Evolutionary conservation across 1,284 basidiomycete species (phyloP), one percentile per base, ranked within the genome.

Genomic region (Meira miltonrushii): DNA sequence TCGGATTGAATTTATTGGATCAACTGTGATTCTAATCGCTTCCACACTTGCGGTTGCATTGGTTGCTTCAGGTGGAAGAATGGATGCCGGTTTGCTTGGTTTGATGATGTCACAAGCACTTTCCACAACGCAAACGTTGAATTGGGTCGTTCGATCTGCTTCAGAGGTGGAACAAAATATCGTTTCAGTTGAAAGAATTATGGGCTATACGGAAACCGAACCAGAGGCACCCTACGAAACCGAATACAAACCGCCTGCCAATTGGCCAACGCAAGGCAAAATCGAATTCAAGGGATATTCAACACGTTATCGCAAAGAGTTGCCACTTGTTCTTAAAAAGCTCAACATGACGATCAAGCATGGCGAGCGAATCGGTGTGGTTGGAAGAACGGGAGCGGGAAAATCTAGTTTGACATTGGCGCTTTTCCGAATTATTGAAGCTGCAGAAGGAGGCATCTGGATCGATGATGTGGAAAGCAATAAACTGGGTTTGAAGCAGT

Each of bases 111-210:
- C 86, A 1, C 73, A 76, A 60, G 74, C 89, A 1, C 81, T 95
- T 23, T 77, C 88, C 85, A 80, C 78, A n/a, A 80, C 79, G 1
- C 78, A 80, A 62, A 73, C 78, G 23, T 72, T 80, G 55, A 79
- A 80, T 64, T 94, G 89, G 90, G 83, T 92, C n/a, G 90, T 94
- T 6, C 84, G 90, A 47, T 87, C 86, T 13, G 88, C 89, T 0
- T 90, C 88, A 61, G 92, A 96, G 71, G 89, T 94, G 12, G 92
- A 95, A 79, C 62, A 91, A 77, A 94, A 93, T 74, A 88, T 95
- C 69, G 90, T 93, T 63, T 91, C 89, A 65, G 79, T 81, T 21
- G 81, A 82, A 70, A 80, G 83, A 55, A 81, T 84, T 2, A 71
- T 83, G 39, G 81, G 81, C 49, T 84, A 94, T 74, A 86, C 87